phyloP scores from a whole-genome alignment of 2,329 filamentous ascomycete species.

The Sphaerulina musiva region DNA sequence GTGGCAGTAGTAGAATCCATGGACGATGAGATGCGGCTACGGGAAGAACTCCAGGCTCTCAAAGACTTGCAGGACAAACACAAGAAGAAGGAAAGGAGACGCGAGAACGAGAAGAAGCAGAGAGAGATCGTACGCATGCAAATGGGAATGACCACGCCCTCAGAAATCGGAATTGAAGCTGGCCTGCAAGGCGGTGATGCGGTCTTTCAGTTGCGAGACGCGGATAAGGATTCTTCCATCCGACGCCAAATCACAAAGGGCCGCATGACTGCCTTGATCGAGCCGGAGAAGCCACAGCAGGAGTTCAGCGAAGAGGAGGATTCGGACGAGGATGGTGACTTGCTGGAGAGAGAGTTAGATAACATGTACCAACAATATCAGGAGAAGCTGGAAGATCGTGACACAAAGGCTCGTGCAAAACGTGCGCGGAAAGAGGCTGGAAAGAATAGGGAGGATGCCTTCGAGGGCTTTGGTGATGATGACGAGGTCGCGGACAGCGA shows the following conservation, averaged over 20 bases:
- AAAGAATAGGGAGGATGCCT: constrained; percentile 71
- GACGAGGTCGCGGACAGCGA: constrained; percentile 48
- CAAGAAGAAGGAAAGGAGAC: constrained; percentile 76
- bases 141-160: constrained; percentile 91
- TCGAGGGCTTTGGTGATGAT: constrained; percentile 68
- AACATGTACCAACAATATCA: constrained; percentile 79
- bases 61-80: constrained; percentile 70
- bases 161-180: constrained; percentile 78
- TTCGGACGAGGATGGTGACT: constrained; percentile 73
- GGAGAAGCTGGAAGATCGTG: constrained; percentile 67
- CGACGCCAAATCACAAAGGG: constrained; percentile 62
- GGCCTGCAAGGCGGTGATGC: constrained; percentile 59
- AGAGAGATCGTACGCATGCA: constrained; percentile 95
- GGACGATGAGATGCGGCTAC: constrained; percentile 89
- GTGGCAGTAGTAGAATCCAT: constrained; percentile 79
- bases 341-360: constrained; percentile 78
- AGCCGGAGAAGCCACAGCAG: constrained; percentile 40
- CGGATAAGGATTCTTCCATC: constrained; percentile 68
- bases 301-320: constrained; percentile 53
- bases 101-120: constrained; percentile 88
- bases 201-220: constrained; percentile 77
- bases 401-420: constrained; percentile 87
- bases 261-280: constrained; percentile 65
- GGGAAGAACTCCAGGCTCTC: constrained; percentile 76
- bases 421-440: constrained; percentile 64